Base-by-base conservation (phyloP, 2,329 filamentous ascomycete species). In the Cytospora mali region DNA sequence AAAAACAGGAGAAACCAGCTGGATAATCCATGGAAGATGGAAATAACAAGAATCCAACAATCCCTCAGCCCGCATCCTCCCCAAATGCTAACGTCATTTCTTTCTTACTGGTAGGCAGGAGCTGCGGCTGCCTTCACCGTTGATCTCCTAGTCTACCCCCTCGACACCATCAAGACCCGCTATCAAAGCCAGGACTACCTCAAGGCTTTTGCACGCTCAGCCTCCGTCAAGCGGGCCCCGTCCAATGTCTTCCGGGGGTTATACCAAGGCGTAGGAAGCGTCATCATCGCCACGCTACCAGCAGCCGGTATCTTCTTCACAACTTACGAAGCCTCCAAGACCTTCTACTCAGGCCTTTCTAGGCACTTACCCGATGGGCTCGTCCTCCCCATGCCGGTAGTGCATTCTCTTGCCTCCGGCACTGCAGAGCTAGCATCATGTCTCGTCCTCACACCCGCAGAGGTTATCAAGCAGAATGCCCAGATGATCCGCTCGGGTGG, bases 391-490 rank as follows among this genome's bases (percentile, higher is more conserved):
- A 80, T 85, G 56, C 87, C 92, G 0, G 67, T 92, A 11, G 83
- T 93, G 61, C 89, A 97, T 72, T 84, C 90, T 6, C 75, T 84
- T 3, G 89, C 92, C 14, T 96, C 92, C 1, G 88, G 87, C 2
- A 77, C 86, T 18, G 93, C 89, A 1, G 93, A 97, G 75, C 84
- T 93, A 68, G 90, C 92, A 3, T 93, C 92, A 6, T 97, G 93
- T 72, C 81, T 92, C 23, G 91, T 97, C 65, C 84, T 97, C 39
- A 94, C 93, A 0, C 93, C 93, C 0, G 92, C 92, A 16, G 93
- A 97, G 74, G 91, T 96, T 9, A 85, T 97, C 66, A 97, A 97
- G 77, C 93, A 96, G 73, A 97, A 97, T 75, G 92, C 93, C 0
- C 93, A 97, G 75, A 93, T 97, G 84, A 80, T 95, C 0, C 79